Evolutionary conservation across 805 yeast genomes (phyloP), one percentile per base, ranked within the genome.

Genomic region (Millerozyma acaciae): DNA sequence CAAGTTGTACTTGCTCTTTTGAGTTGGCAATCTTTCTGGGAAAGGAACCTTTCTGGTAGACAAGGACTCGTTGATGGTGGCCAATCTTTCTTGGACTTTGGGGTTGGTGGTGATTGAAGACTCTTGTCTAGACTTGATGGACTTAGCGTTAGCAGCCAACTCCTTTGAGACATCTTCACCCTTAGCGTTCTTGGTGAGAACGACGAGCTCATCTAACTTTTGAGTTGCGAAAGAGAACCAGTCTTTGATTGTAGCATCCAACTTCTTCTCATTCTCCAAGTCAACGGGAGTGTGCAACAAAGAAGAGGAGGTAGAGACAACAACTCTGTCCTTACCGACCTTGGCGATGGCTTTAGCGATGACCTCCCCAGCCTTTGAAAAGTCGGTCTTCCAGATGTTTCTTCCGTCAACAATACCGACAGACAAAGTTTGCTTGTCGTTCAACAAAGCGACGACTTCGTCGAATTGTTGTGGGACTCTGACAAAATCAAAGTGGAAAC

Each of bases 221-320:
- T 93, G 97, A 55, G 95, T 88, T 50, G 98, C 98, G 60, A 93
- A 93, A 39, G 97, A 83, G 80, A 93, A 90, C 94, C 95, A 93
- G 72, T 86, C 93, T 76, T 89, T 93, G 68, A 93, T 81, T 65
- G 78, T 89, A 37, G 84, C 78, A 59, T 85, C 81, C 57, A 93
- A 78, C 73, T 90, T 93, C 73, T 80, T 70, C 81, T 93, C 98
- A 70, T 80, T 81, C 56, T 70, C 78, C 61, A 93, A 80, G 70
- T 93, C 96, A 55, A 93, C 98, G 53, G 98, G 98, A 50, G 98
- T 93, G 79, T 93, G 98, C 62, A 93, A 76, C 61, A 93, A 77
- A 38, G 98, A 93, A 32, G 98, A 90, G 44, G 98, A 89, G 45
- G 98, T 85, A 48, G 97, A 84, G 51, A 85, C 95, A 52, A 85